Evolutionary conservation across 768 basidiomycete genomes (phyloP).

Genomic region (Auriculariales sp.): DNA sequence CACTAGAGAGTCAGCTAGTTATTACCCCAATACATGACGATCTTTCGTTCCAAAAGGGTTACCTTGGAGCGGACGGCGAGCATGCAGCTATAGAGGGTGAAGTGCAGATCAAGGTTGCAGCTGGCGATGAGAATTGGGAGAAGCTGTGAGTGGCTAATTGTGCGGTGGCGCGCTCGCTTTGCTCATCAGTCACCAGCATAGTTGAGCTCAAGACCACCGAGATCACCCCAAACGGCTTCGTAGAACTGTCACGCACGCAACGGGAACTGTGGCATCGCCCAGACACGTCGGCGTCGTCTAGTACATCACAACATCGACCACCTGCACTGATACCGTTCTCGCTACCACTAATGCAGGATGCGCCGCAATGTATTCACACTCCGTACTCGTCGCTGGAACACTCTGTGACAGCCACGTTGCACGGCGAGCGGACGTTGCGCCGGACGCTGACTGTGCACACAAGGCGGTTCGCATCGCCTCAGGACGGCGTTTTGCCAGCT

Average conservation of each 20-base stretch:
- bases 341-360: conserved; percentile 62
- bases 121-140: conserved; percentile 31
- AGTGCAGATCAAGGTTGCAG: conserved; percentile 64
- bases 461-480: conserved; percentile 57
- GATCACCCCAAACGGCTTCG: conserved; percentile 39
- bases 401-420: conserved; percentile 50
- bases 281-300: conserved; percentile 14
- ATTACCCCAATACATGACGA: conserved; percentile 58
- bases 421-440: conserved; percentile 29
- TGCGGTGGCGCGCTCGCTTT: background rate
- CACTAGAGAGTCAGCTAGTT: conserved; percentile 39
- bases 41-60: conserved; percentile 74
- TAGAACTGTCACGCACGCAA: conserved; percentile 51
- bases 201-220: conserved; percentile 56
- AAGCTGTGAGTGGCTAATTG: conserved; percentile 61
- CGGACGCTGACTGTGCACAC: conserved; percentile 57
- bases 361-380: conserved; percentile 72
- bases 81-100: conserved; percentile 77
- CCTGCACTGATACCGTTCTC: conserved; percentile 67
- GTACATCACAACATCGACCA: conserved; percentile 25
- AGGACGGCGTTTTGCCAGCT: conserved; percentile 36
- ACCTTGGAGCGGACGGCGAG: conserved; percentile 71
- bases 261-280: conserved; percentile 38
- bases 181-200: conserved; percentile 13
- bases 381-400: conserved; percentile 60